These are phyloP conservation scores for Nitzschia palea DNA, from an alignment of 108 stramenopile genomes.

Conservation along the genomic window DNA sequence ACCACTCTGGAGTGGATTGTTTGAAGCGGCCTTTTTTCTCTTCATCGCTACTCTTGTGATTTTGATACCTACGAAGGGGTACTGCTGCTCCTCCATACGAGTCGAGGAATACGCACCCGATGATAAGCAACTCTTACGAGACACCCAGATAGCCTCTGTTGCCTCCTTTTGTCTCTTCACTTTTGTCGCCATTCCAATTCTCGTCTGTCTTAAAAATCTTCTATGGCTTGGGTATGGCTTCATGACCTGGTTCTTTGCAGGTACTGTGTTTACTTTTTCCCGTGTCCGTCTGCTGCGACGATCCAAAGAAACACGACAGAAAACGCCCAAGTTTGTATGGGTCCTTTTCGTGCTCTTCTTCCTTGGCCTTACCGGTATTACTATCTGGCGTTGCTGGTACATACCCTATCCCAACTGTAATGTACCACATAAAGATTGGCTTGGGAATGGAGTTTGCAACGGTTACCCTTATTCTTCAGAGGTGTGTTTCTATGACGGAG, in stretches of 20 bases:
- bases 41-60: neutral
- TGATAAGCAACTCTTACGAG: neutral
- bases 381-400: neutral
- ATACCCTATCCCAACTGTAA: neutral
- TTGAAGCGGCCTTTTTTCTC: neutral
- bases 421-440: neutral
- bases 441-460: neutral
- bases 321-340: no score
- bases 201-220: conserved; percentile 35
- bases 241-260: neutral
- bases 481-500: neutral
- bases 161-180: conserved; percentile 12
- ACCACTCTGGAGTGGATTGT: neutral
- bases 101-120: neutral
- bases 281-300: neutral
- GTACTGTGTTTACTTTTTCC: no score
- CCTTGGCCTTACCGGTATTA: neutral
- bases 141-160: neutral
- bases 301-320: neutral
- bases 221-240: conserved; percentile 17
- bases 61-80: neutral
- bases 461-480: neutral
- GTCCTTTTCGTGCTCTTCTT: neutral
- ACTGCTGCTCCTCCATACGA: neutral
- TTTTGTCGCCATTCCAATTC: conserved; percentile 10